Base-by-base conservation (phyloP, 495 filamentous ascomycete genomes). In the Daldinia caldariorum region DNA sequence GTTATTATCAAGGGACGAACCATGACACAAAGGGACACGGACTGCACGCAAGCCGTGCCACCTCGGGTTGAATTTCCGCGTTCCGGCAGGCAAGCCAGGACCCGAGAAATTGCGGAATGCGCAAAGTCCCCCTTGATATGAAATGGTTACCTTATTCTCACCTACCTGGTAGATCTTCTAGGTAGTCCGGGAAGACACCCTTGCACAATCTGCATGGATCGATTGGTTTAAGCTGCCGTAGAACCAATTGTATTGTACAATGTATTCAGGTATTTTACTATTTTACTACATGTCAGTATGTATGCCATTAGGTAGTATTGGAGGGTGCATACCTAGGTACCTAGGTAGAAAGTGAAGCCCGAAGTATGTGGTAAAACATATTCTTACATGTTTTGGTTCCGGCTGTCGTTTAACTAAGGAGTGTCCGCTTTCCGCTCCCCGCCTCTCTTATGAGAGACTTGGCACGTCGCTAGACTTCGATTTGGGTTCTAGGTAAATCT, bases 41-140 rank as follows among this genome's bases (percentile, higher is more conserved):
- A 72, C 69, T 63, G 63, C 37, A 58, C 68, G 50, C 47, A 61
- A 72, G 29, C 38, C n/a, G 69, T 63, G 14, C 69, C 53, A 57
- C 55, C 14, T 54, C 70, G 70, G 70, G 61, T 65, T 22, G 18
- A 45, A 34, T 38, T 61, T 72, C 70, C 70, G 70, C 64, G 43
- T 72, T 72, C 65, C 70, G 64, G 64, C 43, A 57, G 45, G 60
- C 60, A 61, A 58, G 38, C 43, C 32, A 39, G 49, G 29, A 38
- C 35, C 43, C 26, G 37, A 54, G 63, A 35, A 66, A 54, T 60
- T 61, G 20, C 37, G 56, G 37, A 58, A 58, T 58, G 12, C 20
- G 49, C 49, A 51, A 51, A 51, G 13, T 38, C 50, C 47, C 59
- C 49, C 37, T 56, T 35, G 60, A 47, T 56, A 39, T 55, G 49